Evolutionary conservation across 345 rosid genomes (phyloP).

Genomic region (Clarkia xantiana): DNA sequence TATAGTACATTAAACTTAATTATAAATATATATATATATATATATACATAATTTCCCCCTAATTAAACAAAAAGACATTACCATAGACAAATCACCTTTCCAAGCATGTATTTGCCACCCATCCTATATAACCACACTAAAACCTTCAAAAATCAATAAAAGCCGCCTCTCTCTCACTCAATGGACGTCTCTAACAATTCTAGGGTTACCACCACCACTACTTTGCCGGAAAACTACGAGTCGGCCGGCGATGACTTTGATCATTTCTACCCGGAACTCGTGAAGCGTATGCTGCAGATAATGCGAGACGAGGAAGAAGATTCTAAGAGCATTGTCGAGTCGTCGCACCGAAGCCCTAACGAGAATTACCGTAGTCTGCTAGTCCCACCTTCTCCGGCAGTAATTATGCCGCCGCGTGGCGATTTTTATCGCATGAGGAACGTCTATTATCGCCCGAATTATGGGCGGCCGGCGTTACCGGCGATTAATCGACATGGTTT

Average conservation of each 20-base stretch:
- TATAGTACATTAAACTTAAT: no score
- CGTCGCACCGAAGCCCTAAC: no score
- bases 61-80: slow-evolving; percentile 1
- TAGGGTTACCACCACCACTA: neutral
- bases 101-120: neutral
- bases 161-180: no score
- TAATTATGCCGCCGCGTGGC: no score
- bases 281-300: slow-evolving; percentile 6
- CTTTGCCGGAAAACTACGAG: neutral
- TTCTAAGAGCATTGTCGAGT: neutral
- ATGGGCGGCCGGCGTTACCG: slow-evolving; percentile 19
- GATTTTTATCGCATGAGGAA: neutral
- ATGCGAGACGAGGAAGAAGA: slow-evolving; percentile 8
- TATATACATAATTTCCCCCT: no score
- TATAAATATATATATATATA: no score
- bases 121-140: neutral
- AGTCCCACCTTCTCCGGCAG: neutral
- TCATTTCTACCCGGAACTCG: slow-evolving; percentile 5
- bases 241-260: neutral
- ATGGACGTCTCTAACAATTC: slow-evolving; percentile 1
- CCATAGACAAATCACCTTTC: slow-evolving; percentile 5
- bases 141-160: neutral
- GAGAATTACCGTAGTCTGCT: slow-evolving; percentile 12
- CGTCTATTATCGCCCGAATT: slow-evolving; percentile 7
- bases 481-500: neutral